A percentile compares a stretch with the other conserved stretches of the same genome.
Conservation (phyloP, 306 rosid genomes). For the Malus sylvestris region DNA sequence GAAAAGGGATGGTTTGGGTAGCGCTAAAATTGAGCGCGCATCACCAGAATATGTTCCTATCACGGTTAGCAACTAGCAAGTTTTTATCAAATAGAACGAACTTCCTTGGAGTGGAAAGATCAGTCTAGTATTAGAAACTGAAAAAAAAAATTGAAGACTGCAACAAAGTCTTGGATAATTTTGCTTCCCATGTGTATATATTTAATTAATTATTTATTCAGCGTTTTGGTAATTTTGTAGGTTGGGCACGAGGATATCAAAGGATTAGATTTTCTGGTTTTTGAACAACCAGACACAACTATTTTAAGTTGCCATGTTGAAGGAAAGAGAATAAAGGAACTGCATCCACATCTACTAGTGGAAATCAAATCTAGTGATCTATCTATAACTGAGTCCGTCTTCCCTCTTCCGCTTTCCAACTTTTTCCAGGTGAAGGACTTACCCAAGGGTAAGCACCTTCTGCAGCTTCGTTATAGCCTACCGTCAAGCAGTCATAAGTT, state of each 20-base stretch:
- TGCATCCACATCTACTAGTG: slow-evolving; percentile 57
- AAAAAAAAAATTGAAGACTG: background rate
- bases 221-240: slow-evolving; percentile 33
- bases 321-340: slow-evolving; percentile 70
- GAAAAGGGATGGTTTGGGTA: slow-evolving; percentile 48
- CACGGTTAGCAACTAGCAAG: slow-evolving; percentile 44
- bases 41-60: slow-evolving; percentile 65
- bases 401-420: slow-evolving; percentile 85
- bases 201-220: slow-evolving; percentile 23
- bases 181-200: slow-evolving; percentile 11
- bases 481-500: slow-evolving; percentile 63
- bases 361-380: slow-evolving; percentile 78
- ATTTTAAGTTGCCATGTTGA: slow-evolving; percentile 87
- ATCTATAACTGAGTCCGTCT: slow-evolving; percentile 53
- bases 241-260: slow-evolving; percentile 74
- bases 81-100: background rate
- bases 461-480: slow-evolving; percentile 66
- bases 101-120: background rate
- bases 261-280: slow-evolving; percentile 82
- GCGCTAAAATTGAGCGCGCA: slow-evolving; percentile 75
- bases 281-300: slow-evolving; percentile 92
- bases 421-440: slow-evolving; percentile 90
- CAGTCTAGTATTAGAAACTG: background rate
- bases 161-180: slow-evolving; percentile 10
- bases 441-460: slow-evolving; percentile 76